Evolutionary conservation across 2,329 filamentous ascomycete species (phyloP).

Genomic region (Curvularia lunata): DNA sequence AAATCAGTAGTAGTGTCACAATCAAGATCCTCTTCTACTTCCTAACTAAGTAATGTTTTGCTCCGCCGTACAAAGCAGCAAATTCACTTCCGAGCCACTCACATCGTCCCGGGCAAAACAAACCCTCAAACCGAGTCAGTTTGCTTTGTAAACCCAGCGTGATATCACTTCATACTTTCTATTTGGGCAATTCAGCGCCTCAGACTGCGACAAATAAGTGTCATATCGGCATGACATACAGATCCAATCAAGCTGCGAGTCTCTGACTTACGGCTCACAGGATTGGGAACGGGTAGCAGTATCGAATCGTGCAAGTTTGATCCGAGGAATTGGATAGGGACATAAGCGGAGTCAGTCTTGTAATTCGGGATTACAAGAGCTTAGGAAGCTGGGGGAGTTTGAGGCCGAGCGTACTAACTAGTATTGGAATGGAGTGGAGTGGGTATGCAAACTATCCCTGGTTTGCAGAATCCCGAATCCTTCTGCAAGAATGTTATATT

Average conservation of each 20-base stretch:
- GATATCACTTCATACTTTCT: neutral
- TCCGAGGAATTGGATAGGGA: neutral
- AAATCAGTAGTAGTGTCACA: neutral
- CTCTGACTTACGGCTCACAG: neutral
- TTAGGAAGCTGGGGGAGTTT: neutral
- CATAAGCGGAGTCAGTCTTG: neutral
- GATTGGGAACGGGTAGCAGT: neutral
- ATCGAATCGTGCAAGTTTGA: neutral
- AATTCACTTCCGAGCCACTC: neutral
- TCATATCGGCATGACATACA: neutral
- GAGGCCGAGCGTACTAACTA: neutral
- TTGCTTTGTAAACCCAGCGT: neutral
- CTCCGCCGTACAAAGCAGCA: neutral
- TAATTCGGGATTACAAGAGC: neutral
- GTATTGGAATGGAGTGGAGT: no score
- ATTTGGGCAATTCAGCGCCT: neutral
- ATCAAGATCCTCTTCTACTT: neutral
- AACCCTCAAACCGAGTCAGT: neutral
- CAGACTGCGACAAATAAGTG: neutral
- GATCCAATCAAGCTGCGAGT: neutral
- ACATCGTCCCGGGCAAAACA: neutral
- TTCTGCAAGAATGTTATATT: no score
- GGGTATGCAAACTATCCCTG: no score
- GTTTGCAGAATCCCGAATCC: no score
- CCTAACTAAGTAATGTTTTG: neutral